Evolutionary conservation across 2,329 filamentous ascomycete genomes (phyloP).

Genomic region (Verticillium zaregamsianum): DNA sequence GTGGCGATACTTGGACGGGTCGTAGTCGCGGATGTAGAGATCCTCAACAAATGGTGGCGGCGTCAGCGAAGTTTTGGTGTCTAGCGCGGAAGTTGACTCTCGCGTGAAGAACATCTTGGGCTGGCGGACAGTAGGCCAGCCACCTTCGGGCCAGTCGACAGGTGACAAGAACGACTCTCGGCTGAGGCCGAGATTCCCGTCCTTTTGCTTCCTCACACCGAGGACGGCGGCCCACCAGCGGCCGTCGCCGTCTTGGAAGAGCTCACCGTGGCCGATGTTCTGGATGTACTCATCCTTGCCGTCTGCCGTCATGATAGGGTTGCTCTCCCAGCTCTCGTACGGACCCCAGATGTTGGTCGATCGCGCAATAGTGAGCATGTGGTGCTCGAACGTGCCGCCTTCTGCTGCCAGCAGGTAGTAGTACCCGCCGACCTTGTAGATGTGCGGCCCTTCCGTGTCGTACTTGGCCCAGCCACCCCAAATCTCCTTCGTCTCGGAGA

Average conservation of each 20-base stretch:
- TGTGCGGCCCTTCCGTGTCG: slow-evolving; percentile 26
- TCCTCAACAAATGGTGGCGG: background rate
- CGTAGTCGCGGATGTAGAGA: background rate
- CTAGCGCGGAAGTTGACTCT: background rate
- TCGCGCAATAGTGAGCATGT: slow-evolving; percentile 17
- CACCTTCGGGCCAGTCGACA: slow-evolving; percentile 26
- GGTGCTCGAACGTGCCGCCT: slow-evolving; percentile 28
- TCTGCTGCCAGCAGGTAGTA: slow-evolving; percentile 38
- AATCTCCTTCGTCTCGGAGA: slow-evolving; percentile 14
- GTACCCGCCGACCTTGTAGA: slow-evolving; percentile 29
- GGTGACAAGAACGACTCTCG: slow-evolving; percentile 35
- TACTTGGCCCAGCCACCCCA: slow-evolving; percentile 16
- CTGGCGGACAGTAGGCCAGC: background rate
- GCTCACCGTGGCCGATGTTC: slow-evolving; percentile 51
- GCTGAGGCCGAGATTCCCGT: slow-evolving; percentile 26
- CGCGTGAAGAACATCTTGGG: background rate
- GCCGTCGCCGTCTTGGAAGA: slow-evolving; percentile 43
- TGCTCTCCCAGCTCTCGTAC: slow-evolving; percentile 22
- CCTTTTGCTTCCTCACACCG: slow-evolving; percentile 26
- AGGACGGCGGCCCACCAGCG: slow-evolving; percentile 38
- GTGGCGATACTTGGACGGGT: background rate
- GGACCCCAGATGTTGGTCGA: slow-evolving; percentile 19
- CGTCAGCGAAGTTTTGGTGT: background rate
- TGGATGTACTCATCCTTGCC: slow-evolving; percentile 40
- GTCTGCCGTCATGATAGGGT: slow-evolving; percentile 42